These are phyloP conservation scores for Orobanche coerulescens DNA, from an alignment of 257 asterid genomes.

Conservation along the genomic window DNA sequence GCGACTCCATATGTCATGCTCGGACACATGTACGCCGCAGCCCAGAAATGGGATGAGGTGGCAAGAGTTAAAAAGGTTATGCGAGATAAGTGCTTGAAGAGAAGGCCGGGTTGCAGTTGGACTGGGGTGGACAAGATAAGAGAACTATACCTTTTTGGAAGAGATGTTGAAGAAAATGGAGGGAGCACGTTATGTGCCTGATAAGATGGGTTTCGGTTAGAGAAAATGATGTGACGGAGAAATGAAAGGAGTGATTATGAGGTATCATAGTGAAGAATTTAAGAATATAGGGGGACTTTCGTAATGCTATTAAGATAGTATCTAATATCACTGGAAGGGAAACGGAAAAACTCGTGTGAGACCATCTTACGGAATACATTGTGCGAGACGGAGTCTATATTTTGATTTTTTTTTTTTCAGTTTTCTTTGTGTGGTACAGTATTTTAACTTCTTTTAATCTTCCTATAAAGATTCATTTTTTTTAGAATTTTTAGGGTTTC, in stretches of 20 bases:
- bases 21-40: conserved; percentile 41
- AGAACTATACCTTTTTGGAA: conserved; percentile 53
- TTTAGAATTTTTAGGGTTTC: too few species aligned
- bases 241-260: conserved; percentile 33
- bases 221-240: conserved; percentile 32
- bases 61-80: conserved; percentile 40
- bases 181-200: conserved; percentile 44
- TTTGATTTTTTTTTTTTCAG: too few species aligned
- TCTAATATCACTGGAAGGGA: conserved; percentile 46
- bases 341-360: too few species aligned
- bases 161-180: conserved; percentile 47
- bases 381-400: too few species aligned
- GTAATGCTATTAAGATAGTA: conserved; percentile 47
- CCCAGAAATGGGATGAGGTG: conserved; percentile 62
- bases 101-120: conserved; percentile 75
- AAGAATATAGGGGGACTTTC: conserved; percentile 71
- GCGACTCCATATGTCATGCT: conserved; percentile 68
- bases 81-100: conserved; percentile 39
- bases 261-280: conserved; percentile 72
- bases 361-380: too few species aligned
- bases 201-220: conserved; percentile 34
- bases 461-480: too few species aligned
- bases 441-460: too few species aligned
- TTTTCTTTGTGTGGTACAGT: too few species aligned
- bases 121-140: conserved; percentile 43